Evolutionary conservation across 306 rosid genomes (phyloP).

Genomic region (Coriaria nepalensis): DNA sequence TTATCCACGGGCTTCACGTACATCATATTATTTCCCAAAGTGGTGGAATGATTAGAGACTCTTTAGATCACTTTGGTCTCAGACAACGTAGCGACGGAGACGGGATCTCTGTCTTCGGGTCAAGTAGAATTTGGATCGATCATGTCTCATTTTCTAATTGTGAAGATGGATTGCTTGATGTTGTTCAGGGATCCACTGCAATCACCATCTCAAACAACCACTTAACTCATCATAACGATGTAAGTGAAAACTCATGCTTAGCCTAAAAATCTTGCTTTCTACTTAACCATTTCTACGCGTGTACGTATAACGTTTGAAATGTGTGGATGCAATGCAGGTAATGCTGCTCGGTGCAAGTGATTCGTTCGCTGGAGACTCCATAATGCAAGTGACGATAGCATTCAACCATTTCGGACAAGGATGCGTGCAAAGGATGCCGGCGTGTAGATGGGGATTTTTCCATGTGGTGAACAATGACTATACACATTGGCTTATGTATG

Average conservation of each 20-base stretch:
- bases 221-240: slow-evolving; percentile 53
- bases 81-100: slow-evolving; percentile 61
- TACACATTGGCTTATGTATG: slow-evolving; percentile 79
- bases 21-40: slow-evolving; percentile 2
- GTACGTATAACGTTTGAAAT: background rate
- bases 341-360: slow-evolving; percentile 57
- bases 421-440: slow-evolving; percentile 57
- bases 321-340: slow-evolving; percentile 29
- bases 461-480: slow-evolving; percentile 76
- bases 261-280: no score
- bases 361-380: slow-evolving; percentile 16
- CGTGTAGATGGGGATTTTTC: slow-evolving; percentile 53
- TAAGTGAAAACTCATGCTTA: background rate
- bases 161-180: slow-evolving; percentile 63
- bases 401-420: slow-evolving; percentile 70
- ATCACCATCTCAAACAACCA: slow-evolving; percentile 74
- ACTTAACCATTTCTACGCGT: no score
- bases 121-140: slow-evolving; percentile 71
- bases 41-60: slow-evolving; percentile 64
- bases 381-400: slow-evolving; percentile 52
- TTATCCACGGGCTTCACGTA: slow-evolving; percentile 50
- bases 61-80: slow-evolving; percentile 30
- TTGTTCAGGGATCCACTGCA: slow-evolving; percentile 56
- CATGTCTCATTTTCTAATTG: slow-evolving; percentile 52
- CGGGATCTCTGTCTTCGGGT: slow-evolving; percentile 50